These are phyloP conservation scores for Phytopythium aichiense DNA, from an alignment of 352 stramenopile genomes.

Conservation along the genomic window DNA sequence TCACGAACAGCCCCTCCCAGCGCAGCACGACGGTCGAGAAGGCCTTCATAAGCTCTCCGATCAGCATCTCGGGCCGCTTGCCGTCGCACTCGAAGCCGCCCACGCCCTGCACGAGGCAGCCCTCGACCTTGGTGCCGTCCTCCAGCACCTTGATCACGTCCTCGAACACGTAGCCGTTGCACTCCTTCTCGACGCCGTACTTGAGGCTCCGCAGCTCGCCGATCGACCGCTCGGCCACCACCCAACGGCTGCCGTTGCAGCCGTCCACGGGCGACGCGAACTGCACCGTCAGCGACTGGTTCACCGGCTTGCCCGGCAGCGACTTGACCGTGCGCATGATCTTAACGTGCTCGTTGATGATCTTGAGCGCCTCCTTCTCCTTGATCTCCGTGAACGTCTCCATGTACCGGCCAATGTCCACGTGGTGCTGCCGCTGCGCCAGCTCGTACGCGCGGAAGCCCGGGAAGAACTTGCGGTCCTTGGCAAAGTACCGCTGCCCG, in stretches of 20 bases:
- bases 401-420: slow-evolving; percentile 50
- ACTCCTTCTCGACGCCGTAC: slow-evolving; percentile 55
- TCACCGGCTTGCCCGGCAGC: slow-evolving; percentile 39
- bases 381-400: slow-evolving; percentile 60
- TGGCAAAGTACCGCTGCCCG: slow-evolving; percentile 47
- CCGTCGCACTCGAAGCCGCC: slow-evolving; percentile 52
- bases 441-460: slow-evolving; percentile 46
- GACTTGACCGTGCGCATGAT: slow-evolving; percentile 54
- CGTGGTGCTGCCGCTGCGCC: slow-evolving; percentile 46
- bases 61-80: slow-evolving; percentile 34
- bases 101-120: slow-evolving; percentile 47
- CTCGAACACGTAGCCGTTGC: slow-evolving; percentile 66
- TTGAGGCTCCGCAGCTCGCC: slow-evolving; percentile 30
- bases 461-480: slow-evolving; percentile 59
- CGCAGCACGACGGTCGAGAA: slow-evolving; percentile 66
- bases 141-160: slow-evolving; percentile 29
- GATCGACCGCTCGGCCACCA: slow-evolving; percentile 48
- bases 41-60: slow-evolving; percentile 55
- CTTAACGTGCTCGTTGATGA: slow-evolving; percentile 44
- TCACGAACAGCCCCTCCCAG: slow-evolving; percentile 70
- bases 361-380: slow-evolving; percentile 41
- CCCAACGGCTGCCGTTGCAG: slow-evolving; percentile 42
- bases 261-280: slow-evolving; percentile 41
- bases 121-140: slow-evolving; percentile 37
- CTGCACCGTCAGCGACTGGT: slow-evolving; percentile 40